Evolutionary conservation across 306 rosid genomes (phyloP), one percentile per base, ranked within the genome.

Genomic region (Ormosia semicastrata): DNA sequence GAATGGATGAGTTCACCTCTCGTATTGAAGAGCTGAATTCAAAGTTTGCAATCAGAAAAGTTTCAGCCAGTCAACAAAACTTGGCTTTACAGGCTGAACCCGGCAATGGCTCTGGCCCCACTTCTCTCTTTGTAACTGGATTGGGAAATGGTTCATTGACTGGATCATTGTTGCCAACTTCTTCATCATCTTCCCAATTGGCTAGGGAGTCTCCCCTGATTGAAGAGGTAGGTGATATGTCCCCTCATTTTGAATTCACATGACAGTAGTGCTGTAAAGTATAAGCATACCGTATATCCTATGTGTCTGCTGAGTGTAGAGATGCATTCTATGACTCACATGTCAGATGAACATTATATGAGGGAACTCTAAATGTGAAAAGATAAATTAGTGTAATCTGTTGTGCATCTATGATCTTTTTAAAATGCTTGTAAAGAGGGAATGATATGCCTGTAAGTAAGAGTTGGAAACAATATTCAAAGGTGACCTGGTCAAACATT

Each of bases 1-100:
- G 99, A 83, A 93, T 95, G 97, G 99, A 95, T 59, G 99, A 93
- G 78, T 93, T 95, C 86, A 93, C 98, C 49, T 86, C 98, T 60
- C 96, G 98, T 58, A 91, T 95, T 58, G 99, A 93, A 80, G 97
- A 95, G 80, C 78, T 95, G 79, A 95, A 89, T 86, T 86, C 94
- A 30, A 95, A 93, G 88, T 79, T 93, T 47, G 69, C 88, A 33
- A 8, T 36, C 29, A 84, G 78, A 80, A 89, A 74, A 84, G 85
- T 53, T 53, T 89, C 93, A 34, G 87, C 91, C 46, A 93, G 99
- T 88, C 99, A 95, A 79, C 99, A 92, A 72, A 95, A 93, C 85
- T 79, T 95, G 88, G 88, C 95, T 77, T 34, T 86, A 85, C 99
- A 86, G 80, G 78, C 94, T 14, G 97, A 95, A 66, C 83, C 91